Evolutionary conservation across 345 rosid genomes (phyloP).

Genomic region (Eucalyptus pauciflora): DNA sequence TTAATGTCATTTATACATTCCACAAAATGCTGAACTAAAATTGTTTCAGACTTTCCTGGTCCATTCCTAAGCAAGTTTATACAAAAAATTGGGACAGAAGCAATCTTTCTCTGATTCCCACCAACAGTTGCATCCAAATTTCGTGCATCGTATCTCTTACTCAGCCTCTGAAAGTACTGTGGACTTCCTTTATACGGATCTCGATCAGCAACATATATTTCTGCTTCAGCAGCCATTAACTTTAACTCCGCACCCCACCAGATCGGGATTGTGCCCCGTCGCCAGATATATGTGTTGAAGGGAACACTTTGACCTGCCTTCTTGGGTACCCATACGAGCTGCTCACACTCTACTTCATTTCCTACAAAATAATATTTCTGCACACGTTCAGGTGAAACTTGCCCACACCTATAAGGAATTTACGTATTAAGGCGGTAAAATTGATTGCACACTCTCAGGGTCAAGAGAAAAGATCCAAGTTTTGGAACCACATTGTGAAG

Average conservation of each 20-base stretch:
- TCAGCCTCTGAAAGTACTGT: conserved; percentile 78
- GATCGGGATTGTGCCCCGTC: conserved; percentile 94
- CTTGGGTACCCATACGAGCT: conserved; percentile 90
- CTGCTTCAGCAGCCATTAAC: conserved; percentile 93
- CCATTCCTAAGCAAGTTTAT: conserved; percentile 80
- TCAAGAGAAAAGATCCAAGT: background rate
- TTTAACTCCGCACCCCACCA: conserved; percentile 99
- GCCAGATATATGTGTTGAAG: conserved; percentile 83
- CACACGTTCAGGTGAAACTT: background rate
- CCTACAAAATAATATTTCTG: conserved; percentile 41
- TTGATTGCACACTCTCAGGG: background rate
- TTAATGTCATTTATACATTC: conserved; percentile 61
- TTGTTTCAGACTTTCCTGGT: conserved; percentile 85
- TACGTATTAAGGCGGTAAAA: background rate
- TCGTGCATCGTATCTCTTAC: conserved; percentile 74
- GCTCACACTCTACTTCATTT: conserved; percentile 98
- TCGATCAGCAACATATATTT: conserved; percentile 76
- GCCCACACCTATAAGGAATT: background rate
- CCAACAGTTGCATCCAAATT: conserved; percentile 38
- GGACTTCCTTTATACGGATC: conserved; percentile 93
- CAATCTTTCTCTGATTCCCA: conserved; percentile 55
- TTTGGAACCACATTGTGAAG: background rate
- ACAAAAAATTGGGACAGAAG: conserved; percentile 75
- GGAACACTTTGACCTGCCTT: conserved; percentile 63
- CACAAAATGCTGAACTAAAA: conserved; percentile 90